Evolutionary conservation across 129 eudicot genomes (phyloP).

Genomic region (Oenanthe sinensis): DNA sequence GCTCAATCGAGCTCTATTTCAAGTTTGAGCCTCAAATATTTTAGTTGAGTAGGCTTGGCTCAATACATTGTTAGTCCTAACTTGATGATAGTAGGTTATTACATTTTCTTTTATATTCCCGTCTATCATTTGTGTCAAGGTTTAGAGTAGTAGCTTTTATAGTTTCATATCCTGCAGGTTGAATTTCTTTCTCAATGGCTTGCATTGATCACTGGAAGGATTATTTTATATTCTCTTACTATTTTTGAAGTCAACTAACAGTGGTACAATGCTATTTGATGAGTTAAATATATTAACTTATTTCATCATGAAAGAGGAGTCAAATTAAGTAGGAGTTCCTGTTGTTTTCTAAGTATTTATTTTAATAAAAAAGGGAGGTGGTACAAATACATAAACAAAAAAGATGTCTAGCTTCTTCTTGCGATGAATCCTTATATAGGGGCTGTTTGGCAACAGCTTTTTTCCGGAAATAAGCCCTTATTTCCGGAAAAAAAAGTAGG

Average conservation of each 20-base stretch:
- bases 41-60: background rate
- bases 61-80: background rate
- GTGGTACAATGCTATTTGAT: background rate
- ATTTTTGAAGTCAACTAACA: background rate
- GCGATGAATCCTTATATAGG: background rate
- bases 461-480: too few relatives aligned
- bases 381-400: background rate
- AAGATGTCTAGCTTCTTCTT: background rate
- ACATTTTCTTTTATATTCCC: background rate
- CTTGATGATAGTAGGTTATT: background rate
- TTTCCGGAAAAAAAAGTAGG: too few relatives aligned
- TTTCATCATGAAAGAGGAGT: background rate
- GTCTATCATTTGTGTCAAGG: background rate
- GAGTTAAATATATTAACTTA: background rate
- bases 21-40: background rate
- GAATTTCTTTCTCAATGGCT: background rate
- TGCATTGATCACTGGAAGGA: background rate
- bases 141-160: background rate
- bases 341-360: background rate
- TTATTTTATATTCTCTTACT: background rate
- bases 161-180: background rate
- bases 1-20: background rate
- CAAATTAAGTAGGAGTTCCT: background rate
- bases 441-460: too few relatives aligned
- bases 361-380: background rate